Base-by-base conservation (phyloP, 1,284 basidiomycete species). In the Paramarasmius palmivorus region DNA sequence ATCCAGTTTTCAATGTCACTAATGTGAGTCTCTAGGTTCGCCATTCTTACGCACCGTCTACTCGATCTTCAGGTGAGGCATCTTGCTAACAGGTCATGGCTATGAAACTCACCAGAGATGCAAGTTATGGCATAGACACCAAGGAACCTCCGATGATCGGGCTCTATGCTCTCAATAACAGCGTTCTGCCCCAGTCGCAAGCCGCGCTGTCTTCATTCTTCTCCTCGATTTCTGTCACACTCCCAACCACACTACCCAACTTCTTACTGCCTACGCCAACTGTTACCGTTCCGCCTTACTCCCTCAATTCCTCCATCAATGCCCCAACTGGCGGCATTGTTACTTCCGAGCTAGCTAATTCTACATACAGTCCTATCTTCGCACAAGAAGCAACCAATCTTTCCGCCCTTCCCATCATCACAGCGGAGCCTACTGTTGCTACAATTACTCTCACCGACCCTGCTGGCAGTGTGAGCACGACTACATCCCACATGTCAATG, bases 11-110 rank as follows among this genome's bases (percentile, higher is more conserved):
- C n/a, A 26, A 50, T n/a, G 49, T n/a, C 50, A n/a, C n/a, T n/a
- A n/a, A n/a, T 50, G 26, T 39, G 29, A 36, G 35, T 49, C 22
- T 36, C 7, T 58, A 76, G 92, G 92, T n/a, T 74, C 82, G 2
- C 79, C 90, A 0, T 95, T 95, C 68, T 66, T 95, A 54, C 79
- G 86, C 45, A 88, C 89, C 2, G 88, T 93, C 0, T 95, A 95
- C 67, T 86, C 87, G 3, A 76, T 95, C 45, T 95, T 83, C 75
- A 90, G 86, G 90, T 90, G 53, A 61, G 68, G 49, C 57, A 50
- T 40, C 35, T 1, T 56, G 50, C 10, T n/a, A n/a, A n/a, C n/a
- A n/a, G 53, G 39, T 20, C 42, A 40, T 17, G 23, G 22, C 49
- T 58, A 54, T 17, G 42, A 49, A 41, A 38, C 35, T 55, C n/a